Evolutionary conservation across 2,329 filamentous ascomycete species (phyloP).

Genomic region (Pleomassaria siparia): DNA sequence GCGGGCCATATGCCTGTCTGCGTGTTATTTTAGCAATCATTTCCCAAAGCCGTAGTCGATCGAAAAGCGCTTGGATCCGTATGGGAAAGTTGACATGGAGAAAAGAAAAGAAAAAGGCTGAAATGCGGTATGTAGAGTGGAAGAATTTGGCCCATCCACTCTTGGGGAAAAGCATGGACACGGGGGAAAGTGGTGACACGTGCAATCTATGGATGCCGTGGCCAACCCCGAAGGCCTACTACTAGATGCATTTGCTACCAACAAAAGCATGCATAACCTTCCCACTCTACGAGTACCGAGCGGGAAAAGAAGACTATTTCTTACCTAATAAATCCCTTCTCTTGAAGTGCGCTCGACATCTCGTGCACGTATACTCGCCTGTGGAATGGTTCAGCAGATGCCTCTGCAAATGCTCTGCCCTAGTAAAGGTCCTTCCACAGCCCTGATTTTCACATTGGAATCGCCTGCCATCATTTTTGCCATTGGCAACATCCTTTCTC

Average conservation of each 20-base stretch:
- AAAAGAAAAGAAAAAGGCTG: constrained; percentile 6
- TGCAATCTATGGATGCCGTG: no score
- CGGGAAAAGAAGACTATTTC: constrained; percentile 13
- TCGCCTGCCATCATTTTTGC: constrained; percentile 54
- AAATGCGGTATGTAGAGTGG: no score
- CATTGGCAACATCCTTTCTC: constrained; percentile 55
- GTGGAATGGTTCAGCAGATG: constrained; percentile 85
- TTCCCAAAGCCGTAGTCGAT: not conserved
- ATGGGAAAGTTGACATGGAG: not conserved
- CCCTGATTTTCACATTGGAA: constrained; percentile 71
- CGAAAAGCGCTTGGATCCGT: not conserved
- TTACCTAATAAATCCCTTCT: constrained; percentile 61
- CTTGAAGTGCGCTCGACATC: constrained; percentile 64
- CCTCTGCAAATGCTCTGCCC: constrained; percentile 92
- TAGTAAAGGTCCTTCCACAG: constrained; percentile 91
- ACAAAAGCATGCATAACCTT: constrained; percentile 5
- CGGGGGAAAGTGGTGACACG: constrained; percentile 13
- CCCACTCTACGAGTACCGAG: not conserved
- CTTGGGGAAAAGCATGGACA: constrained; percentile 10
- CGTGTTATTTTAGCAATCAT: constrained; percentile 21
- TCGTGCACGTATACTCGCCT: constrained; percentile 56
- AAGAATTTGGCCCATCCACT: constrained; percentile 13
- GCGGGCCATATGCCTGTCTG: constrained; percentile 60
- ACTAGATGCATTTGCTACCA: no score
- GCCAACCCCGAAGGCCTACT: constrained; percentile 2